Conservation (phyloP, 2,329 filamentous ascomycete genomes). For the Arthrinium phaeospermum region DNA sequence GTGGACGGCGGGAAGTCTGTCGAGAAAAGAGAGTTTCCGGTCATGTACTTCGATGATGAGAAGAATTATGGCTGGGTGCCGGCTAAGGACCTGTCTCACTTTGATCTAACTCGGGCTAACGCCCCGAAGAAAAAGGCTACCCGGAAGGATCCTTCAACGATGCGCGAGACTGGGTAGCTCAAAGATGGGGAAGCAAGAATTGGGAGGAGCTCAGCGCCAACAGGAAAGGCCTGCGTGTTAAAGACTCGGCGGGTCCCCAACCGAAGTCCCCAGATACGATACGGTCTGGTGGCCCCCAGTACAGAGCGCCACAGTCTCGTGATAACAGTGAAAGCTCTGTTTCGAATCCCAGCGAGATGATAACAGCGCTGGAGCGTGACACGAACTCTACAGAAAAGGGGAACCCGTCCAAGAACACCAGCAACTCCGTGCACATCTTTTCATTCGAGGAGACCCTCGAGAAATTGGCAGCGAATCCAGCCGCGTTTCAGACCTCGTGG, state of each 20-base stretch:
- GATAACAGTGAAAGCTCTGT: neutral
- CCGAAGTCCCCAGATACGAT: neutral
- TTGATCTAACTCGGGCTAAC: constrained; percentile 20
- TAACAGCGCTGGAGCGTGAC: neutral
- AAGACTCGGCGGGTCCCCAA: neutral
- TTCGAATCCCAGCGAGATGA: neutral
- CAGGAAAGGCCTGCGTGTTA: neutral
- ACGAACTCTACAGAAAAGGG: neutral
- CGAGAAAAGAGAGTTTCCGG: constrained; percentile 44
- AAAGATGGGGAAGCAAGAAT: neutral
- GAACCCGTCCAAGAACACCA: neutral
- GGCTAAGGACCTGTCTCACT: constrained; percentile 29
- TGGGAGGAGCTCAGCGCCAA: neutral
- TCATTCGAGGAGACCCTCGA: neutral
- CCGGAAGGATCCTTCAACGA: neutral
- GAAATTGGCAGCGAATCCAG: neutral
- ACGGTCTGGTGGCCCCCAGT: neutral
- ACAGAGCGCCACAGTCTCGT: neutral
- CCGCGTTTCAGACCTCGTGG: neutral
- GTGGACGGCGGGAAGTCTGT: constrained; percentile 42
- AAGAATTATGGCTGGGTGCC: constrained; percentile 34
- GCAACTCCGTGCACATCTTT: neutral
- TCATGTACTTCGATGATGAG: constrained; percentile 44
- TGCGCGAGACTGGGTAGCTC: neutral
- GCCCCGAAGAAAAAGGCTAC: neutral